Evolutionary conservation across 768 basidiomycete species (phyloP), one percentile per base, ranked within the genome.

Genomic region (Trametes elegans): DNA sequence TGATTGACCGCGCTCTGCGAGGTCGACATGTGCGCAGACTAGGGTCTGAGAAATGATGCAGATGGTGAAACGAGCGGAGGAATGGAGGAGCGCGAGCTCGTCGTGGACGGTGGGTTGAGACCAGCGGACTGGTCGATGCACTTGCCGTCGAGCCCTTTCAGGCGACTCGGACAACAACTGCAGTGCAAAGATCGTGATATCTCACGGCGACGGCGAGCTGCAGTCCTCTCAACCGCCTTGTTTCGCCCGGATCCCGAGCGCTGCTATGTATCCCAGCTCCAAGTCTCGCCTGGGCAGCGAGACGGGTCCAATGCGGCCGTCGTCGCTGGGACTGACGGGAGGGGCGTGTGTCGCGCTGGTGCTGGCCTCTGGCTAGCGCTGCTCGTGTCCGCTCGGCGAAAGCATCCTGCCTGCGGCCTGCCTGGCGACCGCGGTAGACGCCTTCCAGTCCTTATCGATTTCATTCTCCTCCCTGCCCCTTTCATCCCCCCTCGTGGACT

Each of bases 1-100:
- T 76, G 77, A 70, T 79, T 79, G 64, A 76, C 71, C 62, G 74
- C 71, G 66, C 75, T 74, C 62, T 77, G 78, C 49, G 79, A 64
- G 29, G 66, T 63, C 46, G 62, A 64, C 62, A 66, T 66, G 44
- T 54, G 49, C 59, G 46, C 41, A 45, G 29, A 36, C 27, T 42
- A 48, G 38, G 23, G 42, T 27, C 42, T 36, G 42, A 27, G 39
- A 45, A 36, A 49, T 36, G 45, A 35, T 35, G 5, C 13, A 11
- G 34, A 35, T 49, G 46, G 32, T 38, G 40, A 21, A 36, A 34
- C 9, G 31, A 44, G 19, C 21, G 49, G 36, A 16, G 31, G 27
- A 31, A 32, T 39, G 26, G 32, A 7, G 24, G 34, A 14, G 24
- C 23, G 24, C 50, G 47, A 53, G 49, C 40, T 58, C 46, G 57